Evolutionary conservation across 1,139 yeast species (phyloP), one percentile per base, ranked within the genome.

Genomic region (Sugiyamaella neomexicana): DNA sequence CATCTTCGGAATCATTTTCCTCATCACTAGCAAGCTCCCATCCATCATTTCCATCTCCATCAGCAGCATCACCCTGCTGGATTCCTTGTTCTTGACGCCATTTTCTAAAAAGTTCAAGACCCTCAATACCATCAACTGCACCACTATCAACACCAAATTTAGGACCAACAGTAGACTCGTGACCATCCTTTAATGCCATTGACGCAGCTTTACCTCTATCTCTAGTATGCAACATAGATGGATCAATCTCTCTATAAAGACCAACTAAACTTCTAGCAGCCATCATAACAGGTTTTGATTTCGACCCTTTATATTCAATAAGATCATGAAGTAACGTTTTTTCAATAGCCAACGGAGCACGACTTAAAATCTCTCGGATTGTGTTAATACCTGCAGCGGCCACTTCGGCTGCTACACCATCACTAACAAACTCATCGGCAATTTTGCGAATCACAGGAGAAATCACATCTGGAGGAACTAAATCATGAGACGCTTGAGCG

Each of bases 381-480:
- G 98, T 89, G 71, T 93, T 93, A 60, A 93, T 78, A 65, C 99
- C 99, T 2, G 98, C 98, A 50, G 97, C 90, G 10, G 98, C 97
- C 54, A 91, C 99, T 72, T 93, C 97, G 23, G 96, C 85, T 9
- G 98, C 90, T 39, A 93, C 99, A 76, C 99, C 99, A 68, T 93
- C 98, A 64, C 96, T 88, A 46, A 93, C 97, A 67, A 93, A 93
- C 72, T 95, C 99, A 72, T 93, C 96, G 1, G 99, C 98, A 64
- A 93, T 85, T 69, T 91, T 93, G 57, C 96, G 81, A 8, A 93
- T 85, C 61, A 93, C 82, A 49, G 86, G 83, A 48, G 80, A 75
- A 55, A 93, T 81, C 12, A 83, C 82, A 69, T 95, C 99, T 1
- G 99, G 99, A 32, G 99, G 99, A 6, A 93, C 97, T 66, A 91